phyloP scores from a whole-genome alignment of 129 eudicot species.

The Rutidosis leptorrhynchoides region DNA sequence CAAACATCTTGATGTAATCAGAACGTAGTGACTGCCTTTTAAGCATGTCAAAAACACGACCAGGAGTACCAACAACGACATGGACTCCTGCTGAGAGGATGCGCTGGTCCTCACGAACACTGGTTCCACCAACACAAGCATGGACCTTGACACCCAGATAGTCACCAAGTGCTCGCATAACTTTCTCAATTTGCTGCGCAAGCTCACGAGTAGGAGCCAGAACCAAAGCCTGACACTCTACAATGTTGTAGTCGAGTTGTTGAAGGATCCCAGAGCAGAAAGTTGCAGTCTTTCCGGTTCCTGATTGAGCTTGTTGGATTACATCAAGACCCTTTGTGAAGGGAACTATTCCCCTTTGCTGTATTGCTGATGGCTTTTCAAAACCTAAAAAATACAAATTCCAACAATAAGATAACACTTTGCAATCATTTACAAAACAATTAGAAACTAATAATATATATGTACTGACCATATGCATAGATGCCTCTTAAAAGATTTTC shows the following conservation, averaged over 20 bases:
- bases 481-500: slow-evolving; percentile 65
- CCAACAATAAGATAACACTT: background rate
- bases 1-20: slow-evolving; percentile 59
- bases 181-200: slow-evolving; percentile 58
- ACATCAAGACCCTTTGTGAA: slow-evolving; percentile 58
- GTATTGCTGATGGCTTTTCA: slow-evolving; percentile 60
- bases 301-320: slow-evolving; percentile 57
- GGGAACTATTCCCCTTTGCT: slow-evolving; percentile 57
- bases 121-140: slow-evolving; percentile 65
- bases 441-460: background rate
- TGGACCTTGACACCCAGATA: slow-evolving; percentile 62
- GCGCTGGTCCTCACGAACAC: slow-evolving; percentile 57
- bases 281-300: slow-evolving; percentile 60
- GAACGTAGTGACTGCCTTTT: slow-evolving; percentile 54
- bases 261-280: slow-evolving; percentile 61
- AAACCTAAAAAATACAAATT: slow-evolving; percentile 35
- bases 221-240: slow-evolving; percentile 54
- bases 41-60: slow-evolving; percentile 61
- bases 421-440: background rate
- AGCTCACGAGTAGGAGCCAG: slow-evolving; percentile 59
- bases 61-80: slow-evolving; percentile 56
- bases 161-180: slow-evolving; percentile 61
- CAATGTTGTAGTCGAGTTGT: slow-evolving; percentile 44
- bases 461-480: slow-evolving; percentile 48
- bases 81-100: slow-evolving; percentile 52